Evolutionary conservation across 2,329 filamentous ascomycete species (phyloP), one percentile per base, ranked within the genome.

Genomic region (Aspergillus felis): DNA sequence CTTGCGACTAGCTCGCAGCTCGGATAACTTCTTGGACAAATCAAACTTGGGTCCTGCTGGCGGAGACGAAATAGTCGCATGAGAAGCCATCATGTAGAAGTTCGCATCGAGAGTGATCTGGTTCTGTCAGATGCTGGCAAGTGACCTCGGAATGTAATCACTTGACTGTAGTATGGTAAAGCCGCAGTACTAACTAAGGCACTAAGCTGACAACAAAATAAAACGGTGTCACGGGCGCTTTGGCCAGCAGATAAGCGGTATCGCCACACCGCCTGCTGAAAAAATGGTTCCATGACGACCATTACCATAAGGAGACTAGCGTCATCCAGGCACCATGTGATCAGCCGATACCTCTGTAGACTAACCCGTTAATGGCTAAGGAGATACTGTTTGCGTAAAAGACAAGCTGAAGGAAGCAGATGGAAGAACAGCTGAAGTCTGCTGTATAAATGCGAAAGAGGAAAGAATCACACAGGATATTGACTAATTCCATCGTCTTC

Each of bases 11-110:
- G 74, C 70, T 48, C 71, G 71, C n/a, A 71, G 68, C 50, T 71
- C 68, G 22, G 69, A 69, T 9, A 78, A 66, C 52, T 76, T 78
- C 57, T 76, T 70, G 1, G 76, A 77, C 4, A 78, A 63, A 48
- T 77, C 72, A n/a, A 72, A 59, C 55, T 68, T 70, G 29, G 62
- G 60, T 20, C 62, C 59, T 52, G 60, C 58, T 10, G 65, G 56
- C 41, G 56, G 17, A 41, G 63, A 58, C 9, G 63, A 29, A 24
- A 41, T 48, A 17, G 58, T 48, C 24, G 55, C 49, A 29, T 62
- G 54, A 25, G 66, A 64, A 20, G 68, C 59, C 68, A 71, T 71
- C 29, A 29, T 64, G 61, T 48, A 55, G 46, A 55, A 25, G 29
- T 24, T 47, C 10, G 6, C 12, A 27, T 14, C 4, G 8, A 24